phyloP scores from a whole-genome alignment of 768 basidiomycete species.

The Phallus indusiatus region DNA sequence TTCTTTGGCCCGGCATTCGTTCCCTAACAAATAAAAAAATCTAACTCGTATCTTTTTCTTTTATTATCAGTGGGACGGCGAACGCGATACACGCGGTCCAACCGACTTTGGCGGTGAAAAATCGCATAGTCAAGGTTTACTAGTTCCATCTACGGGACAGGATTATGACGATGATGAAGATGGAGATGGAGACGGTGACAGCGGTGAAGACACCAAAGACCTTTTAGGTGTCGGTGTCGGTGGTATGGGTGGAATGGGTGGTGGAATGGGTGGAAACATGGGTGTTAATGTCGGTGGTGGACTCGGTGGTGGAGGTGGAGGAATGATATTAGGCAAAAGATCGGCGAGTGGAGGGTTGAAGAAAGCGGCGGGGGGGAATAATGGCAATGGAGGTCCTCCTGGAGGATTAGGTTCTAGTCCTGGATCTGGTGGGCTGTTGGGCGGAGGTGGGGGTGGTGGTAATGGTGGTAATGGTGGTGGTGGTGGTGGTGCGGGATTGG shows the following conservation, averaged over 20 bases:
- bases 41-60: neutral
- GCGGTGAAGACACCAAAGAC: neutral
- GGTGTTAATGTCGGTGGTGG: too few species aligned
- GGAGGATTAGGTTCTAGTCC: neutral
- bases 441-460: neutral
- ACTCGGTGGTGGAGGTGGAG: too few species aligned
- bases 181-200: conserved; percentile 7
- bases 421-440: neutral
- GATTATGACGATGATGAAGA: conserved; percentile 6
- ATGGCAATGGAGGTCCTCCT: too few species aligned
- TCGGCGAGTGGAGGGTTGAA: too few species aligned
- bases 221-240: neutral
- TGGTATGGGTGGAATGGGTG: neutral
- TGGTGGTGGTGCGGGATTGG: neutral
- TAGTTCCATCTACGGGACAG: conserved; percentile 4
- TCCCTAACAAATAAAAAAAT: neutral
- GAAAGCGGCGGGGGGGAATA: too few species aligned
- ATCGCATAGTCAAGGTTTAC: neutral
- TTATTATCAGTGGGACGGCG: conserved; percentile 39
- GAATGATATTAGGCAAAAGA: too few species aligned
- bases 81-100: conserved; percentile 39
- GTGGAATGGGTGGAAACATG: too few species aligned
- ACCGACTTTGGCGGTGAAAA: conserved; percentile 29
- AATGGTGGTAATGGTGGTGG: neutral
- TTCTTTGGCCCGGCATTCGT: neutral